These are phyloP conservation scores for Dactylis glomerata DNA, from an alignment of 176 grass and related monocot genomes.

Conservation along the genomic window DNA sequence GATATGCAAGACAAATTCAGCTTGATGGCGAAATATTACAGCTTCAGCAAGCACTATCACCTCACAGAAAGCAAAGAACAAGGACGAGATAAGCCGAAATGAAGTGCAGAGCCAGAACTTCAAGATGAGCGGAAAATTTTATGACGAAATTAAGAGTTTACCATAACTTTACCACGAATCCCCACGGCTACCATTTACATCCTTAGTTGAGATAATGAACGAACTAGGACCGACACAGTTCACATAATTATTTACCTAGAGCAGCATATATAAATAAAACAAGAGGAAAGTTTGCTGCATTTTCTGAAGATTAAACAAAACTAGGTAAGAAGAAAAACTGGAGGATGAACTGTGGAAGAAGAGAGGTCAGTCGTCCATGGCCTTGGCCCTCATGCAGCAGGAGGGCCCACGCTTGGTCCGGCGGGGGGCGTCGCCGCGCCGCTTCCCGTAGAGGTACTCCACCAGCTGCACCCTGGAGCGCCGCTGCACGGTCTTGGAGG, in stretches of 20 bases:
- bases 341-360: not conserved
- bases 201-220: not conserved
- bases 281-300: conserved; percentile 23
- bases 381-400: conserved; percentile 74
- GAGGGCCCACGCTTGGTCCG: conserved; percentile 61
- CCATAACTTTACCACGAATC: not conserved
- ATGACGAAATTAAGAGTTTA: conserved; percentile 15
- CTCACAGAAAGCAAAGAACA: not conserved
- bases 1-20: not conserved
- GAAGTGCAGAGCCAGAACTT: not conserved
- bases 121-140: not conserved
- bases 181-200: conserved; percentile 49
- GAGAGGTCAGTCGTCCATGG: conserved; percentile 46
- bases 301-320: conserved; percentile 17
- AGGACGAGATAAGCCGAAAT: not conserved
- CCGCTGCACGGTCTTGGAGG: conserved; percentile 30
- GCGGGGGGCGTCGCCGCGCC: conserved; percentile 40
- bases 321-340: not conserved
- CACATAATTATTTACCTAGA: conserved; percentile 56
- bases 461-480: conserved; percentile 70
- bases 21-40: not conserved
- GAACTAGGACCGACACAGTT: conserved; percentile 26
- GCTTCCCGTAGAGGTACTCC: conserved; percentile 81
- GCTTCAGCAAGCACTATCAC: not conserved
- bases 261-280: not conserved